Evolutionary conservation across 2,329 filamentous ascomycete species (phyloP).

Genomic region (Aureobasidium subglaciale): DNA sequence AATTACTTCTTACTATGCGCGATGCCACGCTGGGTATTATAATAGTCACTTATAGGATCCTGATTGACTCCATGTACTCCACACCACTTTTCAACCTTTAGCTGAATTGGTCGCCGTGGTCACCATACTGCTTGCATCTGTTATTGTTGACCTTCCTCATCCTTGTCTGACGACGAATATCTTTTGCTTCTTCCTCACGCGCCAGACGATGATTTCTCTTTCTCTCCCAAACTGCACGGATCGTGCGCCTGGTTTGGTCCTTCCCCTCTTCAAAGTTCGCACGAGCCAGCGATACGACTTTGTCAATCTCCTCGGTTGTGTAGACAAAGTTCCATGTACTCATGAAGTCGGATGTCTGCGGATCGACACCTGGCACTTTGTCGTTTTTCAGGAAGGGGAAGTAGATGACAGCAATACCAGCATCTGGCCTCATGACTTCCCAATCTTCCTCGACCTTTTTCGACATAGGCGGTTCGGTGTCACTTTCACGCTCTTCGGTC

Average conservation of each 20-base stretch:
- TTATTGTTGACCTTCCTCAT: constrained; percentile 46
- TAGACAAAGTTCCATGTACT: constrained; percentile 99
- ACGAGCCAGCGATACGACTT: constrained; percentile 70
- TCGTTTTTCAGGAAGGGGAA: constrained; percentile 82
- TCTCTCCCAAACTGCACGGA: constrained; percentile 85
- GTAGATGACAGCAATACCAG: constrained; percentile 84
- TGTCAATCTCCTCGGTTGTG: constrained; percentile 80
- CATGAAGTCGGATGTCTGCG: constrained; percentile 75
- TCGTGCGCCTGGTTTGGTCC: constrained; percentile 67
- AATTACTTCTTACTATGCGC: neutral
- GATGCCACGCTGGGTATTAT: constrained; percentile 5
- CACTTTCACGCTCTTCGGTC: constrained; percentile 61
- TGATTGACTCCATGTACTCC: neutral
- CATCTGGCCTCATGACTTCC: constrained; percentile 64
- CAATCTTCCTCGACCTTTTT: constrained; percentile 54
- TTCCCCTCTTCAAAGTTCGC: constrained; percentile 82
- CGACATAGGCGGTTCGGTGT: constrained; percentile 46
- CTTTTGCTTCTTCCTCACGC: constrained; percentile 36
- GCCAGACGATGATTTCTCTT: constrained; percentile 66
- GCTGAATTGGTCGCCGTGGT: constrained; percentile 57
- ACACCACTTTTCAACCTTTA: constrained; percentile 28
- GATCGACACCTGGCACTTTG: constrained; percentile 73
- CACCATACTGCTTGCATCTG: constrained; percentile 51
- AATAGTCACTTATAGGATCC: neutral
- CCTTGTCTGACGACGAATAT: constrained; percentile 31